Conservation (phyloP, 257 asterid genomes). For the Linaria vulgaris region DNA sequence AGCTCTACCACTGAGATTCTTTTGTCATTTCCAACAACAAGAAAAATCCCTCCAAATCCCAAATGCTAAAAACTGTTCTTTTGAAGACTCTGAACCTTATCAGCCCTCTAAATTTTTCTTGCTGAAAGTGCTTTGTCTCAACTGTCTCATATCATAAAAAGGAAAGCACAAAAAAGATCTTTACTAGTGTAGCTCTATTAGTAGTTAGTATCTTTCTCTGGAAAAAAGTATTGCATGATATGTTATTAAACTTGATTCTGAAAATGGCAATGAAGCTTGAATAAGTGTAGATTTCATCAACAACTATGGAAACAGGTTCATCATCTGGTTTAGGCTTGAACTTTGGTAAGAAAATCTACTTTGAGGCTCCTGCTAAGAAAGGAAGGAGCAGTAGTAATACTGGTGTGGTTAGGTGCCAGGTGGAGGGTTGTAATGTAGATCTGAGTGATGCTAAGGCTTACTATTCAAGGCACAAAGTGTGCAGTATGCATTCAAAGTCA, state of each 20-base stretch:
- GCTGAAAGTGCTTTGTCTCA: too few relatives aligned
- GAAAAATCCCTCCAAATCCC: too few relatives aligned
- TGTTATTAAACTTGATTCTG: constrained; percentile 5
- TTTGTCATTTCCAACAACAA: too few relatives aligned
- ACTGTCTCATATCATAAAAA: too few relatives aligned
- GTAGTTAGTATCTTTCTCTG: too few relatives aligned
- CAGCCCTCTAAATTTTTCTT: too few relatives aligned
- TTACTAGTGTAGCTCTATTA: too few relatives aligned
- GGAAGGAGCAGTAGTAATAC: constrained; percentile 43
- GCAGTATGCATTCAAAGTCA: constrained; percentile 83
- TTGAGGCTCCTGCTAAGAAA: constrained; percentile 53
- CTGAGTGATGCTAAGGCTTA: constrained; percentile 94
- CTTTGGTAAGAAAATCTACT: constrained; percentile 85
- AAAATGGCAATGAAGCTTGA: constrained; percentile 40
- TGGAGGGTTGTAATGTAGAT: constrained; percentile 90
- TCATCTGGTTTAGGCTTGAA: constrained; percentile 60
- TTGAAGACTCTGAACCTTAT: too few relatives aligned
- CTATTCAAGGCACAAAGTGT: constrained; percentile 91
- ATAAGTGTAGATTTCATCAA: constrained; percentile 28
- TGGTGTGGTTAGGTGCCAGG: constrained; percentile 61
- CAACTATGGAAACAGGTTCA: constrained; percentile 67
- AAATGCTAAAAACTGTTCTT: too few relatives aligned
- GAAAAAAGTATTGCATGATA: too few relatives aligned
- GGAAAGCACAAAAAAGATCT: too few relatives aligned
- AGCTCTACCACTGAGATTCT: too few relatives aligned